Conservation (phyloP, 1,284 basidiomycete species). For the Psilocybe mexicana region DNA sequence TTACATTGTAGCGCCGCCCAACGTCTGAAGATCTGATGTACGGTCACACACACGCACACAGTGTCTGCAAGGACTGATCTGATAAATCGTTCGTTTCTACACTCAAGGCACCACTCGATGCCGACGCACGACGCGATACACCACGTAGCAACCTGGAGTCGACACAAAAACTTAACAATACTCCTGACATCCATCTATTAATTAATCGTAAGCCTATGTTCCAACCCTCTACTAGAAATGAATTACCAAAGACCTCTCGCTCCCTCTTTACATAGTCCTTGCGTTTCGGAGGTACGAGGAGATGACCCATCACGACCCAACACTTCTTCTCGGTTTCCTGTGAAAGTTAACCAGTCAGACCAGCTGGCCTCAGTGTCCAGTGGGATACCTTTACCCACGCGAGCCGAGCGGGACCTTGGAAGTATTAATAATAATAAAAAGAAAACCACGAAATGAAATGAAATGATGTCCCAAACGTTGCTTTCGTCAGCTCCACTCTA, state of each 20-base stretch:
- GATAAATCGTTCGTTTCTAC: too few species aligned
- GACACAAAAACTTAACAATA: too few species aligned
- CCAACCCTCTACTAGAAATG: too few species aligned
- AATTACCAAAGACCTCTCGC: too few species aligned
- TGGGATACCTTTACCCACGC: slow-evolving; percentile 12
- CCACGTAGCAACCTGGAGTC: too few species aligned
- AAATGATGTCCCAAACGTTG: not conserved
- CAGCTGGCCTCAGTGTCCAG: not conserved
- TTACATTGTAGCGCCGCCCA: not conserved
- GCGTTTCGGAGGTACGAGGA: not conserved
- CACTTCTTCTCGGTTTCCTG: slow-evolving; percentile 5
- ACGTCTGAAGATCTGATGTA: not conserved
- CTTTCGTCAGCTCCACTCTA: not conserved
- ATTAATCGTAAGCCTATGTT: too few species aligned
- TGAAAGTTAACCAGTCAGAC: not conserved
- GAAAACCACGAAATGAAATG: not conserved
- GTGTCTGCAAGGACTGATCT: too few species aligned
- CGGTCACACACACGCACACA: too few species aligned
- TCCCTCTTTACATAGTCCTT: not conserved
- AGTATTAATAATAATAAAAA: not conserved
- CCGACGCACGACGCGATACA: too few species aligned
- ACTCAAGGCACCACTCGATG: too few species aligned
- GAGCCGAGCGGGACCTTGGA: slow-evolving; percentile 14
- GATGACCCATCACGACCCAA: not conserved
- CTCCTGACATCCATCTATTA: too few species aligned